Percentiles rank a stretch among this genome's conserved stretches.
phyloP scores from a whole-genome alignment of 2,329 filamentous ascomycete species.

The Biscogniauxia mediterranea region DNA sequence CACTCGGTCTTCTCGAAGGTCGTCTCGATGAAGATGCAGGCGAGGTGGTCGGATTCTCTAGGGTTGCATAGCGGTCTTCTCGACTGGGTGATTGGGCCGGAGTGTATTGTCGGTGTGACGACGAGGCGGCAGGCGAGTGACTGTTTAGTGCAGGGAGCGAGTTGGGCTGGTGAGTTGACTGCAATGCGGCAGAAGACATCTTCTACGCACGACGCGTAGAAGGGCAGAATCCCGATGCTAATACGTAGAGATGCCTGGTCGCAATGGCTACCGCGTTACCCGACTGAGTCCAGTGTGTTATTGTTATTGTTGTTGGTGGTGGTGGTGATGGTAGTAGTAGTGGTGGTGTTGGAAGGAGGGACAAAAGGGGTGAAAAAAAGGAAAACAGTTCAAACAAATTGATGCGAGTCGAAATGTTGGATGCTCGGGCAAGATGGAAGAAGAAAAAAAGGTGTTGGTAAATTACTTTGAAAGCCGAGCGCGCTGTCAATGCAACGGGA shows the following conservation, averaged over 20 bases:
- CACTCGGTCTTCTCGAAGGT: conserved; percentile 53
- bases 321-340: no score
- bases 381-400: conserved; percentile 9
- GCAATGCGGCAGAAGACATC: conserved; percentile 65
- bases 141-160: conserved; percentile 44
- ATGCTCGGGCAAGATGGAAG: background rate
- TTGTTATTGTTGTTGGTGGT: conserved; percentile 5
- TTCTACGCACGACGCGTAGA: conserved; percentile 38
- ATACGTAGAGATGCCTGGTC: conserved; percentile 2
- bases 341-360: conserved; percentile 3
- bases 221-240: background rate
- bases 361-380: conserved; percentile 2
- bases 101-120: conserved; percentile 51
- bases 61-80: conserved; percentile 57
- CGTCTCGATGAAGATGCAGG: conserved; percentile 52
- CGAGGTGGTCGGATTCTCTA: conserved; percentile 46
- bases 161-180: conserved; percentile 55
- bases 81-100: conserved; percentile 50
- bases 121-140: conserved; percentile 47
- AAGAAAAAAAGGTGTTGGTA: background rate
- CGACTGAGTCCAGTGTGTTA: background rate
- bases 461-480: background rate
- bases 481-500: background rate
- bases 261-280: background rate
- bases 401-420: conserved; percentile 9